A percentile compares a stretch with the other conserved stretches of the same genome.
phyloP scores from a whole-genome alignment of 345 rosid genomes.

The Psidium guajava region DNA sequence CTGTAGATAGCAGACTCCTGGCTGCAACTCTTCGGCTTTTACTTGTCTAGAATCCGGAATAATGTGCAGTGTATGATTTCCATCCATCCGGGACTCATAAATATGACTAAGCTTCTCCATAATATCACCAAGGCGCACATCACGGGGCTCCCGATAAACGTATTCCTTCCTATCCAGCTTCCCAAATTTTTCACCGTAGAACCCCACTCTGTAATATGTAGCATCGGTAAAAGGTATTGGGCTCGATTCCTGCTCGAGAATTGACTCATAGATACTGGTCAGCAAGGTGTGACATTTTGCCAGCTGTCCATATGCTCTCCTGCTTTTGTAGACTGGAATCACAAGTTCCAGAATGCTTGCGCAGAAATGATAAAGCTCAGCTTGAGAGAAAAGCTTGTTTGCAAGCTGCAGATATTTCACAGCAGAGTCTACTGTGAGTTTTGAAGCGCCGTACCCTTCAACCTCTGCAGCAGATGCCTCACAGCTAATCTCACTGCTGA shows the following conservation, averaged over 20 bases:
- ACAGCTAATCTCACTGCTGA: constrained; percentile 71
- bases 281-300: constrained; percentile 92
- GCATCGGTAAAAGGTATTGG: constrained; percentile 95
- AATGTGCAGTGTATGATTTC: constrained; percentile 71
- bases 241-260: constrained; percentile 94
- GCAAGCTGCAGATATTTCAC: constrained; percentile 96
- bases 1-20: constrained; percentile 90
- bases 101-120: constrained; percentile 98
- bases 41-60: constrained; percentile 97
- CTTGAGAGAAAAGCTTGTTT: constrained; percentile 91
- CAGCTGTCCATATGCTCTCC: constrained; percentile 92
- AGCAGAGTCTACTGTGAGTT: constrained; percentile 97
- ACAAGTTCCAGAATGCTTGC: constrained; percentile 96
- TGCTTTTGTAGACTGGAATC: constrained; percentile 93
- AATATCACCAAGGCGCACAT: constrained; percentile 94
- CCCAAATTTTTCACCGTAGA: constrained; percentile 87
- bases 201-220: constrained; percentile 97
- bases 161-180: constrained; percentile 80
- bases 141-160: constrained; percentile 92
- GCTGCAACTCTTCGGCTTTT: constrained; percentile 92
- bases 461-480: constrained; percentile 99
- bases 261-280: constrained; percentile 77
- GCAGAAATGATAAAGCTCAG: constrained; percentile 95
- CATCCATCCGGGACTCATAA: constrained; percentile 93
- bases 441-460: constrained; percentile 98